Conservation (phyloP, 208 protist species). For the Trypanosoma conorhini region DNA sequence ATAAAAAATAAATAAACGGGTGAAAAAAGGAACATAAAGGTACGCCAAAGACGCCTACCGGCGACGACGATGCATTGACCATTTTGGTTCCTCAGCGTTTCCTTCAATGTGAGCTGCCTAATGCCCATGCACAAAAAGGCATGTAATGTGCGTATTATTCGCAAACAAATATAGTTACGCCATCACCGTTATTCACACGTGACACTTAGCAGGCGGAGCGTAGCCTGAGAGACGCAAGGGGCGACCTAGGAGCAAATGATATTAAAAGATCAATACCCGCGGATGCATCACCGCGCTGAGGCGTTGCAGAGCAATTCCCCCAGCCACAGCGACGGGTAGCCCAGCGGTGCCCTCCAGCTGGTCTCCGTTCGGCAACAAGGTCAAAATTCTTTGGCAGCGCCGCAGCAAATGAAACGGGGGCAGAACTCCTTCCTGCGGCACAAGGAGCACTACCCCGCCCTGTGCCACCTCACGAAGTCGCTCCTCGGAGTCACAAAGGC, state of each 20-base stretch:
- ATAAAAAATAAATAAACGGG: conserved; percentile 10
- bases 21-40: conserved; percentile 12
- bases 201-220: background rate
- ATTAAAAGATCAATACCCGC: conserved; percentile 38
- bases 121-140: background rate
- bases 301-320: conserved; percentile 84
- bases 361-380: conserved; percentile 36
- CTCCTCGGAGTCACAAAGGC: conserved; percentile 55
- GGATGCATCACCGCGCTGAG: conserved; percentile 76
- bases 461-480: conserved; percentile 24
- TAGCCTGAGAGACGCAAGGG: background rate
- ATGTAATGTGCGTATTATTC: background rate
- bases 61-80: no score
- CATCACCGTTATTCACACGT: background rate
- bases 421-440: conserved; percentile 82
- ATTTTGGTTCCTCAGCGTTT: background rate
- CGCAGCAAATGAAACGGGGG: conserved; percentile 60
- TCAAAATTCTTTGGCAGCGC: conserved; percentile 59
- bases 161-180: background rate
- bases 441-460: conserved; percentile 57
- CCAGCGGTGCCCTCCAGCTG: conserved; percentile 26
- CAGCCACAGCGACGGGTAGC: conserved; percentile 73
- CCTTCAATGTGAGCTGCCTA: background rate
- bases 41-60: background rate
- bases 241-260: background rate